These are phyloP conservation scores for Zizania latifolia DNA, from an alignment of 176 grass and related monocot genomes.

Conservation along the genomic window DNA sequence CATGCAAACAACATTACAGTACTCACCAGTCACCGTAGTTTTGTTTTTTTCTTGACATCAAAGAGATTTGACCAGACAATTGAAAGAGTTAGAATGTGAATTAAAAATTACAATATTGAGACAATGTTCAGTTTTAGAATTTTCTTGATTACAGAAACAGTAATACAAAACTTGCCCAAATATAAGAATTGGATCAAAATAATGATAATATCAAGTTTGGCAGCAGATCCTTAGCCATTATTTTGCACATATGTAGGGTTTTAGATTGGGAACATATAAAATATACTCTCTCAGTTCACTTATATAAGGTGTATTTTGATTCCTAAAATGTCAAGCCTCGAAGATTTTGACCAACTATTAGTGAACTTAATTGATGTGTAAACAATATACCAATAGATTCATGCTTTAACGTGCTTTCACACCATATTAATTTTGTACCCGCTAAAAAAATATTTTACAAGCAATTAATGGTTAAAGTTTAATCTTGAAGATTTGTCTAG, in stretches of 20 bases:
- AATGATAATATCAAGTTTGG: constrained; percentile 3
- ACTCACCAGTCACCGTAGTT: not conserved
- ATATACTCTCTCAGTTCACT: too few species aligned
- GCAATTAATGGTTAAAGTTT: too few species aligned
- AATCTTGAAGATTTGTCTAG: too few species aligned
- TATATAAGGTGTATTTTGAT: too few species aligned
- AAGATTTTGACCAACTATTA: too few species aligned
- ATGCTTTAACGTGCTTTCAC: too few species aligned
- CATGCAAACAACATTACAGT: not conserved
- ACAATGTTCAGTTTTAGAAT: not conserved
- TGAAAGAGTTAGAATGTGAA: not conserved
- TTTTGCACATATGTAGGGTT: constrained; percentile 12
- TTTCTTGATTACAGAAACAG: constrained; percentile 4
- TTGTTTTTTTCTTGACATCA: constrained; percentile 4
- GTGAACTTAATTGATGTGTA: too few species aligned
- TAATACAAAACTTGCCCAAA: not conserved
- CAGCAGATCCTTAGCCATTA: not conserved
- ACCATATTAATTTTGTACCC: too few species aligned
- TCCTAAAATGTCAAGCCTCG: too few species aligned
- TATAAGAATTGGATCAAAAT: not conserved
- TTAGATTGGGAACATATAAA: too few species aligned
- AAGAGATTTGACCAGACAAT: not conserved
- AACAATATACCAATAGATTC: too few species aligned
- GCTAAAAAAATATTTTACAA: too few species aligned
- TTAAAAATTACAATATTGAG: not conserved